Base-by-base conservation (phyloP, 768 basidiomycete genomes). In the Pleurotus eryngii region DNA sequence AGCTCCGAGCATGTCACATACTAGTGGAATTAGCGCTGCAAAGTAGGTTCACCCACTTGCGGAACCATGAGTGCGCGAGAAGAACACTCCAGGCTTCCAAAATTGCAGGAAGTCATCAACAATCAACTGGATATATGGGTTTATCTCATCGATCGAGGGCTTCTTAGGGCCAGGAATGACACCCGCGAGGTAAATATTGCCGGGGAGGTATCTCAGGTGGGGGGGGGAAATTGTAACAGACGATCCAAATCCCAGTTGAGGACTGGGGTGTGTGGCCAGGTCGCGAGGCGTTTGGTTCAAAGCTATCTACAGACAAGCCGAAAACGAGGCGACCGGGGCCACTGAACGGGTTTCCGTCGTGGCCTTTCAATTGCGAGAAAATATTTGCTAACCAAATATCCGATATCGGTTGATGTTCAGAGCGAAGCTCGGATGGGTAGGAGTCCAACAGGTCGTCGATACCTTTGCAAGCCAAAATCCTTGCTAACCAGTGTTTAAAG, bases 1-100 rank as follows among this genome's bases (percentile, higher is more conserved):
- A 12, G 67, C 61, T 35, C 65, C 71, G 12, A 67, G 65, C 55
- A 74, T 60, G 55, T 78, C 74, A 54, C 51, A 54, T 24, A 54
- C 30, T 35, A 30, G n/a, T 11, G 51, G 22, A 22, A 22, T 22
- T 2, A 22, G 22, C 3, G 22, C 22, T 22, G 22, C 22, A 22
- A 22, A 22, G 22, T 18, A 27, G 18, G 38, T 30, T 27, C 51
- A 40, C 18, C 26, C 26, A 27, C 24, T 12, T 3, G 22, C 12
- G n/a, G 12, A 30, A 17, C 17, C n/a, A 12, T n/a, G 24, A 17
- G 37, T 54, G 18, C 51, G 51, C 12, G 8, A 12, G 51, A 30
- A 54, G n/a, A 27, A 37, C 12, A 54, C 14, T n/a, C 51, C 51
- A 38, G 24, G 5, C 12, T 54, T 4, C 51, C 51, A 54, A 30